Evolutionary conservation across 805 yeast species (phyloP), one percentile per base, ranked within the genome.

Genomic region (Kregervanrija fluxuum): DNA sequence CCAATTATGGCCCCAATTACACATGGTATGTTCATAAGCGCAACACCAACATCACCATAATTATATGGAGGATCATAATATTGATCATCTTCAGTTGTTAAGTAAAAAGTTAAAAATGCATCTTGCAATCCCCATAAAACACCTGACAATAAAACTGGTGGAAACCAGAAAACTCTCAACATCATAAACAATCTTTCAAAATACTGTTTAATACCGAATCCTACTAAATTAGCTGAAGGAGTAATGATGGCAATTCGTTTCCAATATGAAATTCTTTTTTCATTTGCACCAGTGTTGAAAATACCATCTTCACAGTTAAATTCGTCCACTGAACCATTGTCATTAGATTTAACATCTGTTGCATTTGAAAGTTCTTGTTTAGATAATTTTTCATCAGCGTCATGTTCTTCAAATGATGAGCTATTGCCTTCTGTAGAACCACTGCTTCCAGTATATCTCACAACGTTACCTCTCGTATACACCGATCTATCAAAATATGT

Each of bases 121-220:
- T 82, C 88, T 60, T 84, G 91, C 46, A 79, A 69, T 38, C 91
- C 91, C 91, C 91, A 85, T 50, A 83, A 77, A n/a, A 80, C 48
- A 41, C 87, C 86, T 2, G 85, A 77, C 17, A 77, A 65, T 54
- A 81, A 64, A 11, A 79, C 81, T 2, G 85, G 83, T 2, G 86
- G 86, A 56, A 78, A 79, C 51, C 65, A 66, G 51, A 80, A 77
- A 57, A 80, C 81, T 51, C 77, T 70, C 48, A 78, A 60, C 59
- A 75, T 74, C 48, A 71, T 55, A 12, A 62, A 45, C 30, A 84
- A 63, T 41, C 82, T 74, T 45, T 67, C 59, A 51, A 74, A 52
- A 57, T 84, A 84, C 57, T 84, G 90, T 55, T 74, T 77, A 62
- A 82, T 57, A 1, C 91, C 91, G 17, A 55, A 62, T 0, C 91